Percentiles rank a stretch among this genome's conserved stretches.
Conservation (phyloP, 805 yeast species). For the Candida bentonensis region DNA sequence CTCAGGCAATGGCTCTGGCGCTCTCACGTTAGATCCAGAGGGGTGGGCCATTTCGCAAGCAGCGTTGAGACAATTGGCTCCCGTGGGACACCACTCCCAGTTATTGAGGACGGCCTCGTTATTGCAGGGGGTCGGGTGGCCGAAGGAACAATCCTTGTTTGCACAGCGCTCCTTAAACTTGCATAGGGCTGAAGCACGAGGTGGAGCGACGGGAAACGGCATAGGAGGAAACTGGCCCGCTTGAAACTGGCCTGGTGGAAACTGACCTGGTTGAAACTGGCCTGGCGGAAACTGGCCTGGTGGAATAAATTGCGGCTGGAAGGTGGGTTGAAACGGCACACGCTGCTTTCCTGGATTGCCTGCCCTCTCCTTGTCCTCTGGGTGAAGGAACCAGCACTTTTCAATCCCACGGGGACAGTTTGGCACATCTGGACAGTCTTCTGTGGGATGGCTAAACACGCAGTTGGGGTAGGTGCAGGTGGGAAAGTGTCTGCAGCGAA, state of each 20-base stretch:
- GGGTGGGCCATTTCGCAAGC: constrained; percentile 70
- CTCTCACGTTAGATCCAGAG: constrained; percentile 41
- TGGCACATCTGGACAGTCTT: constrained; percentile 58
- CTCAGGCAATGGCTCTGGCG: constrained; percentile 24
- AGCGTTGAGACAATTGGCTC: constrained; percentile 47
- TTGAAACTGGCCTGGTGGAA: too few species aligned
- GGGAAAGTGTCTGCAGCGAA: constrained; percentile 23
- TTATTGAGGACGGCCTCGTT: constrained; percentile 53
- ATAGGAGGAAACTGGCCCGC: too few species aligned
- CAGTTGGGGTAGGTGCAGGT: constrained; percentile 31
- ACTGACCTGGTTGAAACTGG: too few species aligned
- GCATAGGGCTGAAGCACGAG: constrained; percentile 42
- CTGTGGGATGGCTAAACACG: constrained; percentile 67
- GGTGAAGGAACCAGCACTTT: constrained; percentile 13
- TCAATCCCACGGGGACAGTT: constrained; percentile 69
- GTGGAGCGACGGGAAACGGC: too few species aligned
- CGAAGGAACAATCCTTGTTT: constrained; percentile 72
- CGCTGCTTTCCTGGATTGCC: too few species aligned
- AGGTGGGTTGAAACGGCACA: too few species aligned
- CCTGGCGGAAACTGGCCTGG: too few species aligned
- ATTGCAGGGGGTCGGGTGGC: constrained; percentile 84
- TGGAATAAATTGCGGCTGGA: too few species aligned
- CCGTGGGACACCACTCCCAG: constrained; percentile 64
- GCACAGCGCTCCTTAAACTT: constrained; percentile 65
- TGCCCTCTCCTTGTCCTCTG: background rate